Percentiles rank a stretch among this genome's conserved stretches.
Evolutionary conservation across 305 asterid genomes (phyloP).

Genomic region (Petunia hybrid): DNA sequence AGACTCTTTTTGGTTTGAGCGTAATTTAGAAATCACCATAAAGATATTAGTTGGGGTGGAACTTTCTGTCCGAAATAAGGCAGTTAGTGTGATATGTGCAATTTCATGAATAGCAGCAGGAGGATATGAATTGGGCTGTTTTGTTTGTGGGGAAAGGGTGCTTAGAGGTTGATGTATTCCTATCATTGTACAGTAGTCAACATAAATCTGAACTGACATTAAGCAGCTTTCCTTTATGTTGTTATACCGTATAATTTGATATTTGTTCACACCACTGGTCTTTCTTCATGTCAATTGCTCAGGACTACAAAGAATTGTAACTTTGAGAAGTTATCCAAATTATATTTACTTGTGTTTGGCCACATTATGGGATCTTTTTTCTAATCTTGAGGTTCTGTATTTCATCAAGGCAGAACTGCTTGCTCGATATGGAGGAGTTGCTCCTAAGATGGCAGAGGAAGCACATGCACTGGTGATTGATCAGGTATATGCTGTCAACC

Average conservation of each 20-base stretch:
- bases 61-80: background rate
- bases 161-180: background rate
- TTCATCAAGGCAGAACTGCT: constrained; percentile 88
- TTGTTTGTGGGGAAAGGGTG: background rate
- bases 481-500: constrained; percentile 57
- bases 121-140: background rate
- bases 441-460: constrained; percentile 99
- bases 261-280: background rate
- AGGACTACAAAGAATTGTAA: constrained; percentile 18
- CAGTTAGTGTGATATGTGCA: background rate
- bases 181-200: background rate
- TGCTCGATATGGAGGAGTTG: constrained; percentile 89
- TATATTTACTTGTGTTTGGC: constrained; percentile 9
- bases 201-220: background rate
- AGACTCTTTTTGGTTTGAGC: background rate
- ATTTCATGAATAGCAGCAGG: background rate
- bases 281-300: constrained; percentile 18
- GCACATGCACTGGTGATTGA: constrained; percentile 89
- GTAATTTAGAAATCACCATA: constrained; percentile 10
- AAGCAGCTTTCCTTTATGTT: background rate
- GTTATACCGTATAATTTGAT: background rate
- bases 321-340: background rate
- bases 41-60: background rate
- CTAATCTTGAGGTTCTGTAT: constrained; percentile 42
- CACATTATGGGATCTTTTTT: background rate